Percentiles rank a stretch among this genome's conserved stretches.
phyloP scores from a whole-genome alignment of 176 grass and related monocot species.

The Oryza rufipogon region DNA sequence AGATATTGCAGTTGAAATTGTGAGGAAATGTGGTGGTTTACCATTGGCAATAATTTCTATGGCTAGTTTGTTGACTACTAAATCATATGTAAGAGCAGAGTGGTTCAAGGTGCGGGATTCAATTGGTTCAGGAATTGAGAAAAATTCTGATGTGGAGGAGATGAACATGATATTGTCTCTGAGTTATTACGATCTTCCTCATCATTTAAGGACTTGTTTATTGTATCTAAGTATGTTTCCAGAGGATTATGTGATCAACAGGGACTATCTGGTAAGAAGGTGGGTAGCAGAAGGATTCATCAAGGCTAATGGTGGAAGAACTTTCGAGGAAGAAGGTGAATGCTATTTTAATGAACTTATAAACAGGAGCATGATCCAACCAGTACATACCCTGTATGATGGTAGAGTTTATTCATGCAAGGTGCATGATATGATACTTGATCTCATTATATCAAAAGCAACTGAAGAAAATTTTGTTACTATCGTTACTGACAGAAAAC shows the following conservation, averaged over 20 bases:
- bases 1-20: constrained; percentile 41
- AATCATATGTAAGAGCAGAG: constrained; percentile 32
- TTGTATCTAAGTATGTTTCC: constrained; percentile 60
- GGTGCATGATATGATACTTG: constrained; percentile 57
- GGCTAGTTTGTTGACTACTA: constrained; percentile 47
- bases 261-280: constrained; percentile 52
- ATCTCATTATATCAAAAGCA: constrained; percentile 49
- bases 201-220: constrained; percentile 53
- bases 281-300: constrained; percentile 64
- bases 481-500: constrained; percentile 11
- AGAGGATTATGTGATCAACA: constrained; percentile 50
- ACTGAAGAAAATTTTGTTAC: constrained; percentile 46
- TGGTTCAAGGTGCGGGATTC: constrained; percentile 45
- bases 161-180: constrained; percentile 55
- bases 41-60: constrained; percentile 56
- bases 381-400: constrained; percentile 30
- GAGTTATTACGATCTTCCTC: constrained; percentile 57
- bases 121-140: constrained; percentile 49
- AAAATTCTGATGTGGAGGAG: constrained; percentile 40
- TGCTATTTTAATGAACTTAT: constrained; percentile 71
- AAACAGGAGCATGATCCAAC: constrained; percentile 61
- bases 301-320: constrained; percentile 13
- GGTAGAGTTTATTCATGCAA: constrained; percentile 30
- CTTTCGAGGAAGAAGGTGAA: constrained; percentile 48
- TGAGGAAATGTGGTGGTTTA: constrained; percentile 54